Evolutionary conservation across 2,329 filamentous ascomycete genomes (phyloP).

Genomic region (Aspergillus ustus): DNA sequence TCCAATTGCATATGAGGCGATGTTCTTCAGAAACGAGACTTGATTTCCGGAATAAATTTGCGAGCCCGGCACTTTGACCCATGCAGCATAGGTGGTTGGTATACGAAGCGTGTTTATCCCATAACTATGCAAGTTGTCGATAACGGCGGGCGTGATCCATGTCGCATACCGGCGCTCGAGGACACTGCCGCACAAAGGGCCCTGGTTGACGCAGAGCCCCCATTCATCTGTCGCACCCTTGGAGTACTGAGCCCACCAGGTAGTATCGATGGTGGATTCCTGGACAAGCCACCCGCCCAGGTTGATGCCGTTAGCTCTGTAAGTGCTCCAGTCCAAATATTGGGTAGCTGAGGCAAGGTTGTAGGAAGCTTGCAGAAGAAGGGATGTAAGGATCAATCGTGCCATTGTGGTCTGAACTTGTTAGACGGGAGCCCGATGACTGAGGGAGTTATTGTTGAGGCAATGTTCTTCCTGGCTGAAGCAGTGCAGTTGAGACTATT

Average conservation of each 20-base stretch:
- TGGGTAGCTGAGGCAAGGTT: not conserved
- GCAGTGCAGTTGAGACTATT: not conserved
- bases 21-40: slow-evolving; percentile 23
- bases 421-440: not conserved
- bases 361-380: not conserved
- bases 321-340: slow-evolving; percentile 13
- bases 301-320: slow-evolving; percentile 16
- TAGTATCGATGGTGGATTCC: slow-evolving; percentile 29
- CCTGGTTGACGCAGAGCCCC: slow-evolving; percentile 21
- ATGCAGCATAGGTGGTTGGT: slow-evolving; percentile 18
- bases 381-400: not conserved
- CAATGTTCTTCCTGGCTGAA: not conserved
- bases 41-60: slow-evolving; percentile 29
- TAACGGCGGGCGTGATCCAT: slow-evolving; percentile 18
- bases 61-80: slow-evolving; percentile 28
- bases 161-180: slow-evolving; percentile 20
- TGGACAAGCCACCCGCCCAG: slow-evolving; percentile 31
- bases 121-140: slow-evolving; percentile 3
- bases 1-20: slow-evolving; percentile 28
- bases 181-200: slow-evolving; percentile 9
- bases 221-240: slow-evolving; percentile 29
- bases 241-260: slow-evolving; percentile 26
- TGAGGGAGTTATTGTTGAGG: not conserved
- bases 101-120: slow-evolving; percentile 17
- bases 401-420: not conserved